Evolutionary conservation across 495 filamentous ascomycete genomes (phyloP), one percentile per base, ranked within the genome.

Genomic region (Xylaria scruposa): DNA sequence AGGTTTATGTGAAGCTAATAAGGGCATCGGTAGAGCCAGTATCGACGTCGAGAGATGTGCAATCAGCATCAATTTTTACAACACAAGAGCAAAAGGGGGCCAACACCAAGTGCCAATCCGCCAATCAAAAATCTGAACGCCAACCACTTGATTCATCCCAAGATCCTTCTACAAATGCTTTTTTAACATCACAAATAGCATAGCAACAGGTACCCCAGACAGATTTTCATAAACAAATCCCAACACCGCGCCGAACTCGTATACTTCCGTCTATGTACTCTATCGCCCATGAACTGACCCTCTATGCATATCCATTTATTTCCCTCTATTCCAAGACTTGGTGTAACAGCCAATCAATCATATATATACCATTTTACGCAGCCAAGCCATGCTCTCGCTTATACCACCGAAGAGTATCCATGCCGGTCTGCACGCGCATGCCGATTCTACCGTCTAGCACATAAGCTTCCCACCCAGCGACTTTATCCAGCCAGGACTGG

Each of bases 371-470:
- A 38, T 38, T 6, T 60, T 60, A 60, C 17, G 56, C 67, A 17
- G 73, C 65, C 84, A 83, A 83, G 0, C 78, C 81, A 72, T 82
- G 82, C 70, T 83, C 82, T 8, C 62, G 66, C 76, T 79, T 88
- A 83, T 91, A 90, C 81, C 91, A 92, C 70, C 83, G 87, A n/a
- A 98, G 80, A 0, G 92, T 96, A 75, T 93, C 90, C 75, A 92
- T 78, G 2, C 89, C 93, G 33, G 94, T 94, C 67, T 92, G 92
- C 61, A 97, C 90, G 74, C 94, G 92, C 79, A 97, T 84, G 33
- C 93, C 93, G 65, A 97, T 89, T 64, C 96, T 87, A 56, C 92
- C 91, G 78, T 99, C 97, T 44, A 98, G 84, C 58, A 96, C 90
- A 77, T 93, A 98, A 17, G 85, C 84, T 74, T 97, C 95, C 93